These are phyloP conservation scores for Ceriops decandra DNA, from an alignment of 345 rosid genomes.

Conservation along the genomic window DNA sequence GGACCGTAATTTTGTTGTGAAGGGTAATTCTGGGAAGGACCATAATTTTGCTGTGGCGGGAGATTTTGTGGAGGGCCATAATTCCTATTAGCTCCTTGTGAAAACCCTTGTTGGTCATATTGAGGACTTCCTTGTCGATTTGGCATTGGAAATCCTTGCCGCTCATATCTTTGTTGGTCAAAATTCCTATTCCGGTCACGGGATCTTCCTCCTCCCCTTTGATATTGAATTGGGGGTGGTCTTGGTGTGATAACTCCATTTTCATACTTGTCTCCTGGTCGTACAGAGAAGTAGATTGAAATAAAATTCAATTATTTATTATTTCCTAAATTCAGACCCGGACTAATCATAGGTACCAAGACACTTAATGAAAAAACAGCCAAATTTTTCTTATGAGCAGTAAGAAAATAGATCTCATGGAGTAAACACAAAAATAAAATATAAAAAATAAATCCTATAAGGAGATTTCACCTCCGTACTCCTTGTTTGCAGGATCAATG, in stretches of 20 bases:
- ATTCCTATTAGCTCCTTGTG: conserved; percentile 46
- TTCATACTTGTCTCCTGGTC: conserved; percentile 80
- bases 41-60: neutral
- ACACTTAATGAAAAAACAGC: no score
- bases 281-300: neutral
- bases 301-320: neutral
- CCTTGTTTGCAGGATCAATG: conserved; percentile 81
- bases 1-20: neutral
- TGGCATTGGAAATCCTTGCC: conserved; percentile 16
- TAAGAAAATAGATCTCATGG: no score
- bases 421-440: neutral
- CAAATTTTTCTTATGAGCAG: neutral
- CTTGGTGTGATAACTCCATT: conserved; percentile 76
- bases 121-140: conserved; percentile 28
- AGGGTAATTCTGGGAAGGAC: neutral
- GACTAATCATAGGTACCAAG: no score
- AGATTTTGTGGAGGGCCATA: conserved; percentile 42
- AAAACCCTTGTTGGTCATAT: conserved; percentile 39
- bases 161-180: conserved; percentile 38
- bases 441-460: neutral
- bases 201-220: conserved; percentile 38
- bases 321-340: neutral
- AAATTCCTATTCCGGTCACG: conserved; percentile 39
- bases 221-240: conserved; percentile 66
- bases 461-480: conserved; percentile 69